Conservation (phyloP, 768 basidiomycete genomes). For the Tylopilus cervinicoccineus region DNA sequence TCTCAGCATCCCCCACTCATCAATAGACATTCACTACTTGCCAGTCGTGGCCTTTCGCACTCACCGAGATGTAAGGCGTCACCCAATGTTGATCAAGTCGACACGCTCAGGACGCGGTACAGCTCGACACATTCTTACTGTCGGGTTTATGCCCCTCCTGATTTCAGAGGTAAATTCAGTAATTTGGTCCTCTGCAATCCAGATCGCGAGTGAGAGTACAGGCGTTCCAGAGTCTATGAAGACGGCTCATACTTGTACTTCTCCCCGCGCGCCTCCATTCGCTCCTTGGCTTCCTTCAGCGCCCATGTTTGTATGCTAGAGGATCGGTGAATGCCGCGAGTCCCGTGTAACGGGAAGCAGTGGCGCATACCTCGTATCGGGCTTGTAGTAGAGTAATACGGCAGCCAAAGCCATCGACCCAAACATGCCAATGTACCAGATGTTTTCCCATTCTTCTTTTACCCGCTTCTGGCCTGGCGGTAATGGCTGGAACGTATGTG, state of each 20-base stretch:
- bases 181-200: not conserved
- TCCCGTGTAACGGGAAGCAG: not conserved
- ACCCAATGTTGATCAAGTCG: not conserved
- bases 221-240: conserved; percentile 19
- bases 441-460: conserved; percentile 87
- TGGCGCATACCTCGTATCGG: conserved; percentile 76
- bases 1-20: conserved; percentile 19
- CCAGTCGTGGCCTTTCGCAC: not conserved
- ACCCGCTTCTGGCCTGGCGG: conserved; percentile 80
- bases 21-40: conserved; percentile 3
- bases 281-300: conserved; percentile 78
- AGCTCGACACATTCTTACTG: too few relatives aligned
- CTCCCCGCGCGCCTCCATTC: conserved; percentile 94
- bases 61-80: too few relatives aligned
- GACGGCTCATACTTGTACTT: conserved; percentile 77
- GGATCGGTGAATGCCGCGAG: not conserved
- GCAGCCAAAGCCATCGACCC: conserved; percentile 75
- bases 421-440: conserved; percentile 92
- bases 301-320: conserved; percentile 90
- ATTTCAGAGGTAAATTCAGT: not conserved
- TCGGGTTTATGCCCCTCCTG: too few relatives aligned
- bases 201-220: conserved; percentile 3
- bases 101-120: too few relatives aligned
- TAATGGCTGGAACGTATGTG: conserved; percentile 48
- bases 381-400: conserved; percentile 85